Percentiles rank a stretch among this genome's conserved stretches.
Conservation (phyloP, 345 rosid genomes). For the Pugionium cornutum region DNA sequence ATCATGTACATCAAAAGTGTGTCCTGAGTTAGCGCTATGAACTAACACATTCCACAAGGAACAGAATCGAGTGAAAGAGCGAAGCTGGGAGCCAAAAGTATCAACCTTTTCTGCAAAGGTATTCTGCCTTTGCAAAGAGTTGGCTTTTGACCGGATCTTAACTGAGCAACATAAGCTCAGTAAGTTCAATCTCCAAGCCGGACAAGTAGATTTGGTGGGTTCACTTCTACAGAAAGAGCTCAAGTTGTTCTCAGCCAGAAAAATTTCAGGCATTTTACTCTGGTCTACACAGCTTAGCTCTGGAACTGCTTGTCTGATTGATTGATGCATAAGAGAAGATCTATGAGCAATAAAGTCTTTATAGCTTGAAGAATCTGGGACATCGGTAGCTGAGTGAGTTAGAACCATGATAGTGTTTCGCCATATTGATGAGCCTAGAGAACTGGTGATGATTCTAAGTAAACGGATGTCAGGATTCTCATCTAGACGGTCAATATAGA, state of each 20-base stretch:
- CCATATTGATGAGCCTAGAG: slow-evolving; percentile 68
- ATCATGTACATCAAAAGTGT: slow-evolving; percentile 11
- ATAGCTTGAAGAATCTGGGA: slow-evolving; percentile 47
- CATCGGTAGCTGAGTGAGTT: slow-evolving; percentile 70
- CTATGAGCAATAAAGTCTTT: slow-evolving; percentile 53
- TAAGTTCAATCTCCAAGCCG: slow-evolving; percentile 60
- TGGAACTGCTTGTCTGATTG: slow-evolving; percentile 54
- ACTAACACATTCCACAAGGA: slow-evolving; percentile 52
- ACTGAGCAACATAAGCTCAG: slow-evolving; percentile 59
- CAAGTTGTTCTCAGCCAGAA: slow-evolving; percentile 61
- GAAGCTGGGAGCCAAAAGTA: slow-evolving; percentile 37
- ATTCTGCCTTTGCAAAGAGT: slow-evolving; percentile 35
- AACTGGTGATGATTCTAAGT: slow-evolving; percentile 47
- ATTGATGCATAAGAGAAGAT: slow-evolving; percentile 48
- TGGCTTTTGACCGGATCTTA: slow-evolving; percentile 54
- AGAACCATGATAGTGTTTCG: slow-evolving; percentile 54
- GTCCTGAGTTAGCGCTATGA: slow-evolving; percentile 44
- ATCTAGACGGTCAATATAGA: slow-evolving; percentile 75
- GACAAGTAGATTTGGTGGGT: slow-evolving; percentile 42
- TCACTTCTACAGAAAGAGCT: slow-evolving; percentile 35
- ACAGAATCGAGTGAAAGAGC: slow-evolving; percentile 46
- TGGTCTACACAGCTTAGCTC: slow-evolving; percentile 46
- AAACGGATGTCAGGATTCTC: slow-evolving; percentile 49
- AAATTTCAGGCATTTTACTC: slow-evolving; percentile 50
- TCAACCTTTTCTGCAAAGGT: slow-evolving; percentile 36